Conservation (phyloP, 2,329 filamentous ascomycete species). For the Fusarium sp. region DNA sequence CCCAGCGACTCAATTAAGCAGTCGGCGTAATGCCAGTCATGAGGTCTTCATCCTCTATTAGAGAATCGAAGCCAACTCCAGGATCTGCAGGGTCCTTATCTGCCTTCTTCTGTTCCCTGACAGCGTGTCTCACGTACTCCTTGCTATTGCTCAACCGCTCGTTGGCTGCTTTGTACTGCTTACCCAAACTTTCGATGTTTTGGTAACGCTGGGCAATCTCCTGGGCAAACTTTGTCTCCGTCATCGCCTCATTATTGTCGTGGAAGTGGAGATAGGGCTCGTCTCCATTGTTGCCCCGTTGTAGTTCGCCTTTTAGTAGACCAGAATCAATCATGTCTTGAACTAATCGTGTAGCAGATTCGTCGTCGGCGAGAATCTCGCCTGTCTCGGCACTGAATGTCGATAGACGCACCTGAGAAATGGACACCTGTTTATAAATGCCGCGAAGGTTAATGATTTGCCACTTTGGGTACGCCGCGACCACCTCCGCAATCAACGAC, state of each 20-base stretch:
- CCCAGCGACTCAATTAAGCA: not conserved
- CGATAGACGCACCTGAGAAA: conserved; percentile 63
- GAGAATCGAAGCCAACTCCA: conserved; percentile 58
- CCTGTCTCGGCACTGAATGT: conserved; percentile 69
- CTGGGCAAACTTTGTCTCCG: conserved; percentile 64
- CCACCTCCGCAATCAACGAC: conserved; percentile 76
- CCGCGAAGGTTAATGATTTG: conserved; percentile 79
- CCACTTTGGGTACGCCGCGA: conserved; percentile 79
- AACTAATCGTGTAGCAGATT: conserved; percentile 61
- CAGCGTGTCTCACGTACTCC: conserved; percentile 65
- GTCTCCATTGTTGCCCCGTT: conserved; percentile 57
- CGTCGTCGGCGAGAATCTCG: conserved; percentile 55
- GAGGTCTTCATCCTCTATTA: conserved; percentile 71
- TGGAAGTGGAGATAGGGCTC: conserved; percentile 66
- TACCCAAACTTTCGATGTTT: conserved; percentile 60
- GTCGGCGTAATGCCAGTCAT: conserved; percentile 62
- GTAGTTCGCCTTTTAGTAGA: conserved; percentile 66
- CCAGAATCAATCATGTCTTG: conserved; percentile 67
- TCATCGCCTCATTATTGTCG: conserved; percentile 56
- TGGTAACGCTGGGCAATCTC: conserved; percentile 58
- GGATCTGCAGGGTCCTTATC: conserved; percentile 58
- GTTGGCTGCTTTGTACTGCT: conserved; percentile 64
- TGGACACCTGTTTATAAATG: conserved; percentile 73
- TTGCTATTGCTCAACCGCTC: conserved; percentile 67
- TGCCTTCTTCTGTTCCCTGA: conserved; percentile 59